phyloP scores from a whole-genome alignment of 2,329 filamentous ascomycete genomes.

The Geosmithia flava region DNA sequence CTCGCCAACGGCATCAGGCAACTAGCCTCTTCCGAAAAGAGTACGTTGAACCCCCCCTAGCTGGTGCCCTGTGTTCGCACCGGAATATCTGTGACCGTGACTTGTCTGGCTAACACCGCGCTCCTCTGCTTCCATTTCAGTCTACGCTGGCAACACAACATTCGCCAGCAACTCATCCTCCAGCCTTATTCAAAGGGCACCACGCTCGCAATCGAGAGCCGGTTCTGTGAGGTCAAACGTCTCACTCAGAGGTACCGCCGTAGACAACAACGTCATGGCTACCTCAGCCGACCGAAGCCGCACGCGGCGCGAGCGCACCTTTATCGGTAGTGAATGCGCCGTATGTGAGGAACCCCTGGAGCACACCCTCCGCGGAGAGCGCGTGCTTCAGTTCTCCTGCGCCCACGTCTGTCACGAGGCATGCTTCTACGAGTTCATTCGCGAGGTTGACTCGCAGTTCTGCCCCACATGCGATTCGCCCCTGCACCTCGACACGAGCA shows the following conservation, averaged over 20 bases:
- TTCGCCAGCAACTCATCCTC: constrained; percentile 4
- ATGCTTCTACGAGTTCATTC: constrained; percentile 97
- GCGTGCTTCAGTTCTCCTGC: constrained; percentile 91
- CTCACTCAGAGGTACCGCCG: constrained; percentile 21
- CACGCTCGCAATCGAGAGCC: constrained; percentile 17
- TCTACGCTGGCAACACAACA: background rate
- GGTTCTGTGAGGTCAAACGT: constrained; percentile 18
- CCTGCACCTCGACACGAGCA: constrained; percentile 80
- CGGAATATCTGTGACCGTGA: too few species aligned
- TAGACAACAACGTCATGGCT: constrained; percentile 30
- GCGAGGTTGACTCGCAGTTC: constrained; percentile 84
- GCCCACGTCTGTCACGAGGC: constrained; percentile 96
- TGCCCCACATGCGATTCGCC: constrained; percentile 92
- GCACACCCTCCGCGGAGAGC: constrained; percentile 86
- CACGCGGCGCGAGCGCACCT: constrained; percentile 79
- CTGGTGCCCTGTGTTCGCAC: background rate
- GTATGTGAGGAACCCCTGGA: constrained; percentile 95
- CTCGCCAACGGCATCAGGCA: background rate
- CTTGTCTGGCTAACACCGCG: background rate
- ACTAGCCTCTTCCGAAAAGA: constrained; percentile 1
- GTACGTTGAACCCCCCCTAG: background rate
- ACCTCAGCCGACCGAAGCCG: constrained; percentile 56
- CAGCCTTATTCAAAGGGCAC: constrained; percentile 2
- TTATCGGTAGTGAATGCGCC: constrained; percentile 87
- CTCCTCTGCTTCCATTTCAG: background rate